A percentile compares a stretch with the other conserved stretches of the same genome.
Conservation (phyloP, 108 stramenopile genomes). For the Stephanodiscus triporus region DNA sequence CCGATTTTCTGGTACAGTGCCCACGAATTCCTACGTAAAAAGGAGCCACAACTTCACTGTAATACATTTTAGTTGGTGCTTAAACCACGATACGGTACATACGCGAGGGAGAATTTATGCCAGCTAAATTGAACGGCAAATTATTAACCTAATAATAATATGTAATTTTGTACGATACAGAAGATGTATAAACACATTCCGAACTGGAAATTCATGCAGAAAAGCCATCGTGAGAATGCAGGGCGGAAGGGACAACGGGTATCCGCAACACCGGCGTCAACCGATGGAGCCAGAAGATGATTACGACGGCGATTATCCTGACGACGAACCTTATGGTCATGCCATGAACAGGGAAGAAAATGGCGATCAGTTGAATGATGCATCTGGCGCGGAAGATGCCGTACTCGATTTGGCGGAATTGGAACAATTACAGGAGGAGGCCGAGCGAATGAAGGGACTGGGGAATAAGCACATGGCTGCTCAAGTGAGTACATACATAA, state of each 20-base stretch:
- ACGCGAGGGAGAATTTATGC: too few species aligned
- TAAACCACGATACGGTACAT: too few species aligned
- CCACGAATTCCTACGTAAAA: too few species aligned
- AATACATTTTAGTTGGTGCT: too few species aligned
- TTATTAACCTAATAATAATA: too few species aligned
- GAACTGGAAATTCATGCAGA: too few species aligned
- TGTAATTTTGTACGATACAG: too few species aligned
- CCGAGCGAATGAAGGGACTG: slow-evolving; percentile 86
- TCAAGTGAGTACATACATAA: slow-evolving; percentile 57
- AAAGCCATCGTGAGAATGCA: too few species aligned
- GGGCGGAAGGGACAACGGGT: background rate
- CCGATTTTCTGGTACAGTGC: too few species aligned
- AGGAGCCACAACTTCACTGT: too few species aligned
- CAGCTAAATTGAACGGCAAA: too few species aligned
- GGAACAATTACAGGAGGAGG: slow-evolving; percentile 82
- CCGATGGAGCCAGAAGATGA: slow-evolving; percentile 17
- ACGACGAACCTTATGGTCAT: slow-evolving; percentile 1
- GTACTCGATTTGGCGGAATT: slow-evolving; percentile 80
- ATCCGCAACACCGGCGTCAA: slow-evolving; percentile 2
- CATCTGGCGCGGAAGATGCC: slow-evolving; percentile 64
- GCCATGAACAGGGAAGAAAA: background rate
- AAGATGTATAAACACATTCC: too few species aligned
- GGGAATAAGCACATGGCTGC: slow-evolving; percentile 93
- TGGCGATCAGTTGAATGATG: slow-evolving; percentile 10
- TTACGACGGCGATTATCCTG: background rate